phyloP scores from a whole-genome alignment of 257 asterid genomes.

The Solanum chiquidenum region DNA sequence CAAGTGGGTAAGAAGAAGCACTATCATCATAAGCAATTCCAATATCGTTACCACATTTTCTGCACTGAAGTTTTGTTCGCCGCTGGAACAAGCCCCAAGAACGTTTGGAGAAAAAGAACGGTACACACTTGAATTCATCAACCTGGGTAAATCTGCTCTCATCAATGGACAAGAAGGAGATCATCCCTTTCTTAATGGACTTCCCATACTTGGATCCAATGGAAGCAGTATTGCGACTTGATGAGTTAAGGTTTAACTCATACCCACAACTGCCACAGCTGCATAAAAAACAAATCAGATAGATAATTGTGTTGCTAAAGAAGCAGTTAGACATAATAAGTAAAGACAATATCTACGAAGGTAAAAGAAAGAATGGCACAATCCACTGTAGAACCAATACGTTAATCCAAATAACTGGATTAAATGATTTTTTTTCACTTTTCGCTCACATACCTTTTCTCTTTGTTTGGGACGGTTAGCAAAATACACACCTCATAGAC shows the following conservation, averaged over 20 bases:
- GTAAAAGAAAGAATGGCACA: not conserved
- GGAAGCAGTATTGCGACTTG: constrained; percentile 66
- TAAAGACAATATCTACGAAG: not conserved
- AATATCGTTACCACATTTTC: constrained; percentile 65
- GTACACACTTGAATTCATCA: constrained; percentile 43
- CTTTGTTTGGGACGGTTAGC: not conserved
- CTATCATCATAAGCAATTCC: constrained; percentile 40
- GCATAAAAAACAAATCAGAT: constrained; percentile 9
- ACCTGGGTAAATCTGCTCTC: constrained; percentile 71
- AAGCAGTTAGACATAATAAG: not conserved
- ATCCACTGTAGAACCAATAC: not conserved
- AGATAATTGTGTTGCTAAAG: not conserved
- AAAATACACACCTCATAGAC: not conserved
- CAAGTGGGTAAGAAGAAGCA: constrained; percentile 28
- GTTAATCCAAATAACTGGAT: not conserved
- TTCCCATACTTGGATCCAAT: constrained; percentile 76
- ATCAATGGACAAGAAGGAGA: constrained; percentile 63
- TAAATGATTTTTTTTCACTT: not conserved
- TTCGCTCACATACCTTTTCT: not conserved
- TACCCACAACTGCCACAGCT: constrained; percentile 88
- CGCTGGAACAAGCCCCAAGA: constrained; percentile 54
- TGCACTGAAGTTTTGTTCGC: constrained; percentile 56
- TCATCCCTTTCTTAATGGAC: constrained; percentile 68
- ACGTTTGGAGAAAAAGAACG: constrained; percentile 45
- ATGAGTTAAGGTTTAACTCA: constrained; percentile 64